Evolutionary conservation across 202 grass and related monocot species (phyloP), one percentile per base, ranked within the genome.

Genomic region (Schoenoplectus tabernaemontani): DNA sequence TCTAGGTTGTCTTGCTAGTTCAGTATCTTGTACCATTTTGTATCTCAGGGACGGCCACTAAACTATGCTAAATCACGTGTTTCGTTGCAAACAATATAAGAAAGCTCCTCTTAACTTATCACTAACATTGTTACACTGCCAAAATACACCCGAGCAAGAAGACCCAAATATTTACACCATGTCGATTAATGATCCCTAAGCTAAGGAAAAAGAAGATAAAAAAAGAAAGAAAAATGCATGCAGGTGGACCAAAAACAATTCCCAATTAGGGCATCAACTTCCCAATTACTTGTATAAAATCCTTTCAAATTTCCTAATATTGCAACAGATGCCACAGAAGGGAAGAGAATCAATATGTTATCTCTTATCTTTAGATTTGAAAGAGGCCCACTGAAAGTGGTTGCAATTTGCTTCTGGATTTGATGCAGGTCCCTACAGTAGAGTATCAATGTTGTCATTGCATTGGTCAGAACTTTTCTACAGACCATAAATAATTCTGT

Each of bases 321-420:
- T 51, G 44, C 24, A 50, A 17, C 44, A 32, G 13, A 73, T 33
- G 6, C 9, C 24, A 4, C 42, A 32, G 33, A 16, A 43, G 24
- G 24, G 13, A 51, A 23, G 6, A 51, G 7, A 72, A 32, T 17
- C 32, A 9, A 50, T 32, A 72, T 33, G 24, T 33, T 30, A 73
- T 7, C 51, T 50, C 68, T 87, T 87, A 38, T 86, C 87, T 86
- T 94, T 94, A 36, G 86, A 84, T 84, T 92, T 94, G 37, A 87
- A 59, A 89, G 91, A 84, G 34, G 89, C 88, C 95, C 91, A 94
- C 41, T 94, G 95, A 65, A 97, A 97, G 78, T 92, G 83, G 62
- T 87, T 87, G 83, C 95, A 94, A 85, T 97, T 97, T 17, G 91
- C 91, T 90, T 94, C 95, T 81, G 57, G 83, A 86, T 94, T 98